These are phyloP conservation scores for Aspergillus intermedius DNA, from an alignment of 2,329 filamentous ascomycete species.

Conservation along the genomic window DNA sequence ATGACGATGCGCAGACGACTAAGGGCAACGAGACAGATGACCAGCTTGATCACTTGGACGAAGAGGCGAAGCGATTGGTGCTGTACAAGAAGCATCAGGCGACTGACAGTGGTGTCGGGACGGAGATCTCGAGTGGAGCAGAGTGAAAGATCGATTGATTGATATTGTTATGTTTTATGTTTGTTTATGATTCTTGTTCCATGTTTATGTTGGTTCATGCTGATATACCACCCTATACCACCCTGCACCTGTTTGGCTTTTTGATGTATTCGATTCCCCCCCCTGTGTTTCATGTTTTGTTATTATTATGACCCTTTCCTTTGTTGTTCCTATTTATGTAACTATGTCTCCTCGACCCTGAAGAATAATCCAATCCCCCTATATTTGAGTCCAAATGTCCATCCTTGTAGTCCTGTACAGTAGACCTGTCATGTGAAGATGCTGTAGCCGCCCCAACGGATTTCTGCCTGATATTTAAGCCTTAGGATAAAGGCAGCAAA, in stretches of 20 bases:
- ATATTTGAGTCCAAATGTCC: no score
- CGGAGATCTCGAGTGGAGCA: constrained; percentile 19
- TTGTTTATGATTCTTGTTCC: constrained; percentile 7
- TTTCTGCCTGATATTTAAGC: constrained; percentile 5
- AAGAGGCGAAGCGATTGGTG: constrained; percentile 21
- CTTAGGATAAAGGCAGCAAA: constrained; percentile 12
- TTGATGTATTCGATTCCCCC: background rate
- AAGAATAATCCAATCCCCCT: no score
- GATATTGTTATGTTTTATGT: constrained; percentile 12
- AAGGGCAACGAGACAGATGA: constrained; percentile 10
- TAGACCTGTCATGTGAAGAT: background rate
- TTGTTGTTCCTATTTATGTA: background rate
- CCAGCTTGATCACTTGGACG: constrained; percentile 1
- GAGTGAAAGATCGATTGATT: constrained; percentile 6
- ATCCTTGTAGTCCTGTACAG: background rate
- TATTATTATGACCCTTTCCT: background rate
- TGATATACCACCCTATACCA: constrained; percentile 3
- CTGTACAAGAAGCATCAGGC: constrained; percentile 17
- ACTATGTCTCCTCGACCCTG: no score
- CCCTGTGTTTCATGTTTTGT: background rate
- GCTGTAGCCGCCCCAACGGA: constrained; percentile 11
- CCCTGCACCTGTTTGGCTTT: background rate
- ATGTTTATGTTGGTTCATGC: constrained; percentile 18
- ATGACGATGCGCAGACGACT: constrained; percentile 11
- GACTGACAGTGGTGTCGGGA: constrained; percentile 24